phyloP scores from a whole-genome alignment of 225 moss, liverwort and hornwort genomes.

The Physcomitrellopsis africana region DNA sequence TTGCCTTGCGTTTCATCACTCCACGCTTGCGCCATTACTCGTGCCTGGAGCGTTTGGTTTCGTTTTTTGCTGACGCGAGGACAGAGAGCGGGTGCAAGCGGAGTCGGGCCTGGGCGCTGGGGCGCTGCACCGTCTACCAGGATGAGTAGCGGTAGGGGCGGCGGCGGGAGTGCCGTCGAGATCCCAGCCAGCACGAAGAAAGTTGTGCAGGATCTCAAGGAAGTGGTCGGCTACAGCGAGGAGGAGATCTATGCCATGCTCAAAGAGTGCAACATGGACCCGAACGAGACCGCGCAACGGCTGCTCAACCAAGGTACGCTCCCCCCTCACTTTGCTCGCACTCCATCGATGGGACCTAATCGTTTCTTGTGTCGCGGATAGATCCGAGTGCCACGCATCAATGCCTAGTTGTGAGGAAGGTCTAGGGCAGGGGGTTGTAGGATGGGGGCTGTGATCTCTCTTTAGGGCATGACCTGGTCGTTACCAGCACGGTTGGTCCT shows the following conservation, averaged over 20 bases:
- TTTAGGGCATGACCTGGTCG: too few species aligned
- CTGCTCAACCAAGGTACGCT: slow-evolving; percentile 76
- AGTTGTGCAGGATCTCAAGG: slow-evolving; percentile 80
- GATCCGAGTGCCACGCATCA: not conserved
- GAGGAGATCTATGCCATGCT: slow-evolving; percentile 96
- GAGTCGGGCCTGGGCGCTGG: slow-evolving; percentile 23
- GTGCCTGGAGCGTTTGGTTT: too few species aligned
- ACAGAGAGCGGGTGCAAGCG: slow-evolving; percentile 26
- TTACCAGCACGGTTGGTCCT: too few species aligned
- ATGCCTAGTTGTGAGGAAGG: too few species aligned
- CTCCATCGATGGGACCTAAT: not conserved
- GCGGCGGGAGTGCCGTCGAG: slow-evolving; percentile 69
- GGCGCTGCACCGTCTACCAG: slow-evolving; percentile 22
- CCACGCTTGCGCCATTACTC: not conserved
- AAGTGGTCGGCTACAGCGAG: slow-evolving; percentile 71
- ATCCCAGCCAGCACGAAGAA: slow-evolving; percentile 90
- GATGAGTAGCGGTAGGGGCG: slow-evolving; percentile 67
- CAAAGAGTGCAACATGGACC: slow-evolving; percentile 94
- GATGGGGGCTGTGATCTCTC: too few species aligned
- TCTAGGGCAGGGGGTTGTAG: too few species aligned
- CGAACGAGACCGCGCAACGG: slow-evolving; percentile 78
- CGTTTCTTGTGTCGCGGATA: not conserved
- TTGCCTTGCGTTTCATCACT: slow-evolving; percentile 3
- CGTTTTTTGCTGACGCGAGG: not conserved
- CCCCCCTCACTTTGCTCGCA: too few species aligned